phyloP scores from a whole-genome alignment of 2,329 filamentous ascomycete genomes.

The Colletotrichum destructivum region DNA sequence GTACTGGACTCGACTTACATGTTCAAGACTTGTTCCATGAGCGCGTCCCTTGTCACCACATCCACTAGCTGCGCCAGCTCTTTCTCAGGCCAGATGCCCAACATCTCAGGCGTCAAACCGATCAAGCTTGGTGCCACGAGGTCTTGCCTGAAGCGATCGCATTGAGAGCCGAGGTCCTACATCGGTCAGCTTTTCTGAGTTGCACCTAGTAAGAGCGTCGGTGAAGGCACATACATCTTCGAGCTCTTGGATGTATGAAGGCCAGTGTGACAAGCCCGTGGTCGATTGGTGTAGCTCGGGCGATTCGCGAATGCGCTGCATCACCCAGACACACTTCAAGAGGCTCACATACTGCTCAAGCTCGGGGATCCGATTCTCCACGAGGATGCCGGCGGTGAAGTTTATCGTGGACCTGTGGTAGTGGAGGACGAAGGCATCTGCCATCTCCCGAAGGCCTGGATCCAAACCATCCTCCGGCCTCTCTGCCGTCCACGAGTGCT shows the following conservation, averaged over 20 bases:
- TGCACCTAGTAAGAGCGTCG: not conserved
- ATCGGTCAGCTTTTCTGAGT: not conserved
- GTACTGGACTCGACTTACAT: slow-evolving; percentile 19
- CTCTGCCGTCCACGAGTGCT: slow-evolving; percentile 18
- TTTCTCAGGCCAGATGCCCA: slow-evolving; percentile 51
- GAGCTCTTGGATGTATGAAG: slow-evolving; percentile 51
- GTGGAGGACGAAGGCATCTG: slow-evolving; percentile 53
- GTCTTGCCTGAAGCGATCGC: slow-evolving; percentile 47
- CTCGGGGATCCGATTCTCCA: slow-evolving; percentile 46
- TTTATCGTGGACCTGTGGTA: slow-evolving; percentile 48
- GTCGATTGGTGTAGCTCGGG: slow-evolving; percentile 34
- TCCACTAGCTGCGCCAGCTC: slow-evolving; percentile 48
- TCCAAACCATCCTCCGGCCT: slow-evolving; percentile 9
- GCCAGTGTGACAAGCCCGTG: slow-evolving; percentile 51
- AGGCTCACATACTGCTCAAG: slow-evolving; percentile 50
- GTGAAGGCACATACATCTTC: slow-evolving; percentile 48
- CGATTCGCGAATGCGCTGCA: slow-evolving; percentile 41
- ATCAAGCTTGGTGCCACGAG: slow-evolving; percentile 46
- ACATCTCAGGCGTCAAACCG: slow-evolving; percentile 45
- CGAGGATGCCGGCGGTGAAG: slow-evolving; percentile 46
- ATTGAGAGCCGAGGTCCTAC: slow-evolving; percentile 49
- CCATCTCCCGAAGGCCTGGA: slow-evolving; percentile 45
- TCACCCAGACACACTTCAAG: slow-evolving; percentile 53
- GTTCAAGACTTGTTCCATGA: slow-evolving; percentile 52
- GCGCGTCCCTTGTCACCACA: slow-evolving; percentile 50